Evolutionary conservation across 192 early-diverging fungal species (phyloP), one percentile per base, ranked within the genome.

Genomic region (Lunasporangiospora selenospora): DNA sequence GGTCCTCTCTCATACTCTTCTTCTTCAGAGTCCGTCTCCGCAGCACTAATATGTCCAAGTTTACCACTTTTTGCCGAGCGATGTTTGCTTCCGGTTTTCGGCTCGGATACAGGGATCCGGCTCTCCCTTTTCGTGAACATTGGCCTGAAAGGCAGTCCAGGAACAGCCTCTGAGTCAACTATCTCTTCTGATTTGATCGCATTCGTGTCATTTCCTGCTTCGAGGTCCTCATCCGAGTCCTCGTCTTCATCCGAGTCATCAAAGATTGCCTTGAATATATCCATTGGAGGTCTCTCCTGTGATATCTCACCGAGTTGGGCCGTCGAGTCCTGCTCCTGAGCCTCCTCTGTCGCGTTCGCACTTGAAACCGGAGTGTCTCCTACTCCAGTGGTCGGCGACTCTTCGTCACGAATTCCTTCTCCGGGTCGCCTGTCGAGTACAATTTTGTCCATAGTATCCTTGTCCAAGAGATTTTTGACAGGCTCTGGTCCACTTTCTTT

Each of bases 241-340:
- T 80, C 80, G 43, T 91, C 86, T 3, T 80, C 83, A 37, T 85
- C 81, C 13, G 75, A 80, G 4, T 81, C 65, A 44, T 80, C 84
- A 77, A 94, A 94, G 40, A 94, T 94, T 6, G 90, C 88, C 70
- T 92, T 92, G 56, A 94, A 94, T 2, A 94, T 84, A 75, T 94
- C 92, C 87, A 94, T 92, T 2, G 91, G 65, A 4, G 92, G 90
- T 45, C 90, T 75, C 42, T 84, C 84, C 42, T 67, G 64, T 23
- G 80, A 51, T 9, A 63, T 40, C 33, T 51, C 50, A n/a, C n/a
- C n/a, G n/a, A n/a, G n/a, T n/a, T n/a, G n/a, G n/a, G n/a, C n/a
- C n/a, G n/a, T n/a, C n/a, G n/a, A n/a, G n/a, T n/a, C n/a, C 4
- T 40, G 49, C 15, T 46, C 39, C 40, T 59, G 53, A 15, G 49